Evolutionary conservation across 176 grass and related monocot species (phyloP).

Genomic region (Carex parvula): DNA sequence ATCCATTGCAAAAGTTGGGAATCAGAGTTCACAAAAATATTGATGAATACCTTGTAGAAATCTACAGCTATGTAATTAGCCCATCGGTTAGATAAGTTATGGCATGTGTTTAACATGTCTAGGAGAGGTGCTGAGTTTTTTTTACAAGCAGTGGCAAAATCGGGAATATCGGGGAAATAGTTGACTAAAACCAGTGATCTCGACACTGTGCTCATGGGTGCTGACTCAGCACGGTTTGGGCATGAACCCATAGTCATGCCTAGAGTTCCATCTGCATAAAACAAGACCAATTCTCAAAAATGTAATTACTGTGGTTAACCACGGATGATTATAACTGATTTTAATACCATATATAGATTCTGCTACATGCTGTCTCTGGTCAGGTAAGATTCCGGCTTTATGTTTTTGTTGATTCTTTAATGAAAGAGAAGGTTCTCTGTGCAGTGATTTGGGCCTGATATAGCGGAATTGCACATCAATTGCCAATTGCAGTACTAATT

Average conservation of each 20-base stretch:
- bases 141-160: constrained; percentile 56
- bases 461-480: neutral
- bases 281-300: neutral
- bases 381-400: no score
- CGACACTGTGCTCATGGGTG: constrained; percentile 64
- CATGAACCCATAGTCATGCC: constrained; percentile 67
- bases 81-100: constrained; percentile 49
- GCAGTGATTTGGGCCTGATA: neutral
- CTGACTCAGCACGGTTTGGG: constrained; percentile 62
- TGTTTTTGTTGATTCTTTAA: neutral
- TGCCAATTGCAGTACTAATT: neutral
- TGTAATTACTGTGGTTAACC: neutral
- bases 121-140: constrained; percentile 58
- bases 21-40: neutral
- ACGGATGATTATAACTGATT: neutral
- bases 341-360: neutral
- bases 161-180: constrained; percentile 59
- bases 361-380: neutral
- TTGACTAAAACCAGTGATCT: constrained; percentile 88
- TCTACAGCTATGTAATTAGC: constrained; percentile 89
- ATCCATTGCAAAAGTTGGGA: neutral
- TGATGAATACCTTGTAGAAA: constrained; percentile 60
- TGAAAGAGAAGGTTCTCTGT: neutral
- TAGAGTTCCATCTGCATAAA: constrained; percentile 51
- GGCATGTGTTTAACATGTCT: constrained; percentile 53